These are phyloP conservation scores for Coniferiporia weirii DNA, from an alignment of 1,284 basidiomycete genomes.

Conservation along the genomic window DNA sequence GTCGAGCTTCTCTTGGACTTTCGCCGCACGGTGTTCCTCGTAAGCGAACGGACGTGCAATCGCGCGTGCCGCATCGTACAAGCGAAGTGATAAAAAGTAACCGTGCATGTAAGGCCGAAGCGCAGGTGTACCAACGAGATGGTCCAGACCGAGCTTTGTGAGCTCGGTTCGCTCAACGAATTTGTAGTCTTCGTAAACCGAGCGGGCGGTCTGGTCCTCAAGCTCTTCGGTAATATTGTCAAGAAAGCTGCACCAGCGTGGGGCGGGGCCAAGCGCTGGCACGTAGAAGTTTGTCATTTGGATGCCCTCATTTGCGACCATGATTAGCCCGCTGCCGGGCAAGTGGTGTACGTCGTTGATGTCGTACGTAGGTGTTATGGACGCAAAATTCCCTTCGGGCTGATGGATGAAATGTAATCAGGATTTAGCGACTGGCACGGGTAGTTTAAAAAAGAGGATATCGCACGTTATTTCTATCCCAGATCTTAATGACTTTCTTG, in stretches of 20 bases:
- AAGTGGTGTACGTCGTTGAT: constrained; percentile 88
- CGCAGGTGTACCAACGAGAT: constrained; percentile 89
- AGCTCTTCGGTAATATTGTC: constrained; percentile 98
- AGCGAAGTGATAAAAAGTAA: constrained; percentile 92
- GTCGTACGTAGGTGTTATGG: constrained; percentile 86
- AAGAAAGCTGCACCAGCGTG: constrained; percentile 95
- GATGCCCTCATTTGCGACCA: constrained; percentile 90
- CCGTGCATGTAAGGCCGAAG: constrained; percentile 99
- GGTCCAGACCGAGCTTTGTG: constrained; percentile 82
- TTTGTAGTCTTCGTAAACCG: constrained; percentile 94
- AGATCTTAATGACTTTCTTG: constrained; percentile 93
- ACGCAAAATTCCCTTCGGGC: constrained; percentile 87
- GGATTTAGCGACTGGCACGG: constrained; percentile 1
- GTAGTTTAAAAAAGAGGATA: not conserved
- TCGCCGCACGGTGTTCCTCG: constrained; percentile 86
- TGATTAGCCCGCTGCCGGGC: constrained; percentile 77
- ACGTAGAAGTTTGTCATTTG: constrained; percentile 92
- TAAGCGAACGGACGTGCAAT: constrained; percentile 97
- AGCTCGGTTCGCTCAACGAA: constrained; percentile 91
- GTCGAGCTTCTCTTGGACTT: constrained; percentile 86
- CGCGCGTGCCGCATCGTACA: constrained; percentile 93
- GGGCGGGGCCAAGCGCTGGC: constrained; percentile 93
- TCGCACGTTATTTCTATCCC: constrained; percentile 81
- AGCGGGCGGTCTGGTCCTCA: constrained; percentile 79
- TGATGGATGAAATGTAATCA: constrained; percentile 27